Evolutionary conservation across 345 rosid species (phyloP).

Genomic region (Iberis pinnata): DNA sequence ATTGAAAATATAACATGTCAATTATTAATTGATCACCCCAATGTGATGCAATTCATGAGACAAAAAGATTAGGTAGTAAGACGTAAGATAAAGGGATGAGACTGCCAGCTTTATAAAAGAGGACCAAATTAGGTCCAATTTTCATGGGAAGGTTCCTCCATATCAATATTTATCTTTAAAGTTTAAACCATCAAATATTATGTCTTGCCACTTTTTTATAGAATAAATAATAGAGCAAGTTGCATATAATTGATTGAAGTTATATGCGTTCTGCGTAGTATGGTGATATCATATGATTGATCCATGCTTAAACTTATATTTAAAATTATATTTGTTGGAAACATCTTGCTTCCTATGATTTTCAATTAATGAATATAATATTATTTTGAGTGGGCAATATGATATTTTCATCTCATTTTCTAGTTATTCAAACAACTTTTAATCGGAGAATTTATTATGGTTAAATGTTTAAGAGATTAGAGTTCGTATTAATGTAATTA

Average conservation of each 20-base stretch:
- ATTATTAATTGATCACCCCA: neutral
- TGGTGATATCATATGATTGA: constrained; percentile 18
- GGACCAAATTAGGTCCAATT: constrained; percentile 9
- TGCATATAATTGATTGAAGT: constrained; percentile 16
- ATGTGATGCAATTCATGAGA: constrained; percentile 12
- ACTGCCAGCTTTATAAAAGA: constrained; percentile 21
- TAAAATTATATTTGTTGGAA: neutral
- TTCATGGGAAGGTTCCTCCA: constrained; percentile 23
- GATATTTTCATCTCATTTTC: neutral
- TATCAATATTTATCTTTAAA: constrained; percentile 15
- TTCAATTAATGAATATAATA: neutral
- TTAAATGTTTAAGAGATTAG: too few species aligned
- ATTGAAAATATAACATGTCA: too few species aligned
- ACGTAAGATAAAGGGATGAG: constrained; percentile 26
- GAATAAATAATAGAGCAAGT: constrained; percentile 17
- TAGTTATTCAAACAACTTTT: neutral
- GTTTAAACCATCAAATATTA: too few species aligned
- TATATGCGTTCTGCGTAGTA: constrained; percentile 23
- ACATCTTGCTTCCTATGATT: neutral
- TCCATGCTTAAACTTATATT: neutral
- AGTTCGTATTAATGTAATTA: too few species aligned
- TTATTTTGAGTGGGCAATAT: neutral
- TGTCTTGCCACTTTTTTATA: too few species aligned
- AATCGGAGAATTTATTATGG: too few species aligned
- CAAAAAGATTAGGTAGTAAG: constrained; percentile 22